Base-by-base conservation (phyloP, 2,329 filamentous ascomycete genomes). In the Chaetothyriales sp. region DNA sequence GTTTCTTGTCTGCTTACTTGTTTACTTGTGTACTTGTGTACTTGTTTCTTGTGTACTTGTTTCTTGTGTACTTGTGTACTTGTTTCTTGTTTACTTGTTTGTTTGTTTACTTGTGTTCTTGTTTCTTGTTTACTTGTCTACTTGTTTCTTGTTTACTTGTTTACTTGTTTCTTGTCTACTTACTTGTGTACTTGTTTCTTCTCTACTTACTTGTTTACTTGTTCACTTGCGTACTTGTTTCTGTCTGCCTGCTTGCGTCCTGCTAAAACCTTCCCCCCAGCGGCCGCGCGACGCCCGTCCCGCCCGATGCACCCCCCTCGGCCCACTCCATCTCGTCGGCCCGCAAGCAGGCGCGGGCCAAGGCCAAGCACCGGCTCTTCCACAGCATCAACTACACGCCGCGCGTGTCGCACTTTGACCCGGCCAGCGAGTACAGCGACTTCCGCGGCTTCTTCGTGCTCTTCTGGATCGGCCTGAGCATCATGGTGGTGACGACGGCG, bases 381-480 rank as follows among this genome's bases (percentile, higher is more conserved):
- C 90, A 94, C 19, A 92, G 86, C 19, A 89, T 94, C 65, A 86
- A 95, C 63, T 98, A 90, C 70, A 80, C 86, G 43, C 83, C 85
- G 54, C 85, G 92, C 52, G 83, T 97, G 19, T 97, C 90, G 18
- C 90, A 98, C 70, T 95, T 98, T 66, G 92, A 98, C 65, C 89
- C 89, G 0, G 77, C 80, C 48, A 94, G 86, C 68, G 89, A 95
- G 63, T 89, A 97, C 67, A 82, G 82, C 63, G 89, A 98, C 69
- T 98, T 98, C 67, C 82, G 88, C 62, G 92, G 92, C 65, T 98
- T 98, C 77, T 98, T 95, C 71, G 87, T 92, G 50, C 78, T 98
- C 40, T 98, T 98, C 71, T 98, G 92, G 92, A 90, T 98, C 58
- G 88, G 88, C 8, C 75, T 98, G 54, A 87, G 86, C 60, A 94